Base-by-base conservation (phyloP, 345 rosid genomes). In the Euclidium syriacum region DNA sequence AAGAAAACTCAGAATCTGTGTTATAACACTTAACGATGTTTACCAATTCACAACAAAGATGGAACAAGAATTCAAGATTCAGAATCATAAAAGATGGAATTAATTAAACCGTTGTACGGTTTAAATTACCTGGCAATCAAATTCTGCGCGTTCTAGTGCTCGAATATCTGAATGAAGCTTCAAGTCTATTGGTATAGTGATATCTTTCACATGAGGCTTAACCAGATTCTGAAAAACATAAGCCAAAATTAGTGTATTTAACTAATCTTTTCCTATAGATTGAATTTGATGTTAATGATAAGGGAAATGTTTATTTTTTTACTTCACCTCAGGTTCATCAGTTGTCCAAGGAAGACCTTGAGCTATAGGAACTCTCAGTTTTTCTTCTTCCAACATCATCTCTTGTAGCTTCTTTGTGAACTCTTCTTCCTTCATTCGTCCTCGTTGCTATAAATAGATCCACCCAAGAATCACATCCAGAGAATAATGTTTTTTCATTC, bases 301-400 rank as follows among this genome's bases (percentile, higher is more conserved):
- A n/a, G n/a, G n/a, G n/a, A n/a, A n/a, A n/a, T n/a, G n/a, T n/a
- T n/a, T n/a, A n/a, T n/a, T n/a, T n/a, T n/a, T n/a, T n/a, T n/a
- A n/a, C n/a, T n/a, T n/a, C 55, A 87, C 99, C 85, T 94, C 95
- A 16, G 97, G 96, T 52, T 86, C 99, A 64, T 94, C 99, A 36
- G 96, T 90, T 62, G 99, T 95, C 84, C 82, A 88, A 14, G 99
- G 97, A 62, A 87, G 90, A 59, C 96, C 97, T 78, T 88, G 97
- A 15, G 99, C 99, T 24, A 83, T 52, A 0, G 96, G 99, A 32
- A 86, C 74, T 55, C 96, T 77, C 69, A 49, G 75, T 60, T 65
- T 95, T 73, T 81, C 86, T 73, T 84, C 86, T 61, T 84, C 91
- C 6, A 50, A 17, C 77, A 64, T 74, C 85, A 80, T 79, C 73